Conservation (phyloP, 2,329 filamentous ascomycete species). For the Colletotrichum eleusines region DNA sequence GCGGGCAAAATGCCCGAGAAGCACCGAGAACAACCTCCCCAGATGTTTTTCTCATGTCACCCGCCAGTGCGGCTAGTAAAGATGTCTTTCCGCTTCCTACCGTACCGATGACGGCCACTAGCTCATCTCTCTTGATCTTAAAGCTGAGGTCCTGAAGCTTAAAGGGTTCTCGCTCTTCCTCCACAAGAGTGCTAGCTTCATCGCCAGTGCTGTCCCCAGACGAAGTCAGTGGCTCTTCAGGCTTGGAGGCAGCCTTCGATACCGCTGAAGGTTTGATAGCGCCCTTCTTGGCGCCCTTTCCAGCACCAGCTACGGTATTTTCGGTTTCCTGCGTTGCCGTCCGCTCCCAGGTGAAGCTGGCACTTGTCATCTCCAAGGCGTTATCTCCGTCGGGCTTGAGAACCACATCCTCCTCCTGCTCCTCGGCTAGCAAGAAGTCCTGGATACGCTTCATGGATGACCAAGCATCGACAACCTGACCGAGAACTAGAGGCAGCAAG, state of each 20-base stretch:
- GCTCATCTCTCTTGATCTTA: slow-evolving; percentile 77
- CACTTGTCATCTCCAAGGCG: slow-evolving; percentile 78
- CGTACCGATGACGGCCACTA: slow-evolving; percentile 87
- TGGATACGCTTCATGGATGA: slow-evolving; percentile 87
- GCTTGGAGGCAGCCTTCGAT: slow-evolving; percentile 51
- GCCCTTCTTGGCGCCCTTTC: slow-evolving; percentile 62
- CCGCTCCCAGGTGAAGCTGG: slow-evolving; percentile 90
- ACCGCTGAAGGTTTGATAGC: not conserved
- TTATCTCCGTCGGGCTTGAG: slow-evolving; percentile 69
- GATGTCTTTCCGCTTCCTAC: slow-evolving; percentile 94
- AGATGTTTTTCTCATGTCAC: slow-evolving; percentile 89
- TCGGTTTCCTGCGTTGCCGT: slow-evolving; percentile 67
- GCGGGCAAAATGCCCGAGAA: slow-evolving; percentile 89
- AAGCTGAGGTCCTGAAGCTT: slow-evolving; percentile 77
- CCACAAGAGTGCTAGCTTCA: slow-evolving; percentile 67
- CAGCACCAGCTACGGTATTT: slow-evolving; percentile 54
- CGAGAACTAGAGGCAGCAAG: slow-evolving; percentile 86
- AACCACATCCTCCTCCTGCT: slow-evolving; percentile 78
- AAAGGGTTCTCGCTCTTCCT: slow-evolving; percentile 77
- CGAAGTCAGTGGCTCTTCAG: slow-evolving; percentile 51
- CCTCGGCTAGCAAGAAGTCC: slow-evolving; percentile 88
- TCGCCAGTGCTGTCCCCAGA: slow-evolving; percentile 61
- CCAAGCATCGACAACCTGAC: slow-evolving; percentile 90
- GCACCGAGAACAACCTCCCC: slow-evolving; percentile 83
- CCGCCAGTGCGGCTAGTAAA: slow-evolving; percentile 86